Evolutionary conservation across 495 filamentous ascomycete genomes (phyloP), one percentile per base, ranked within the genome.

Genomic region (Cercophora newfieldiana): DNA sequence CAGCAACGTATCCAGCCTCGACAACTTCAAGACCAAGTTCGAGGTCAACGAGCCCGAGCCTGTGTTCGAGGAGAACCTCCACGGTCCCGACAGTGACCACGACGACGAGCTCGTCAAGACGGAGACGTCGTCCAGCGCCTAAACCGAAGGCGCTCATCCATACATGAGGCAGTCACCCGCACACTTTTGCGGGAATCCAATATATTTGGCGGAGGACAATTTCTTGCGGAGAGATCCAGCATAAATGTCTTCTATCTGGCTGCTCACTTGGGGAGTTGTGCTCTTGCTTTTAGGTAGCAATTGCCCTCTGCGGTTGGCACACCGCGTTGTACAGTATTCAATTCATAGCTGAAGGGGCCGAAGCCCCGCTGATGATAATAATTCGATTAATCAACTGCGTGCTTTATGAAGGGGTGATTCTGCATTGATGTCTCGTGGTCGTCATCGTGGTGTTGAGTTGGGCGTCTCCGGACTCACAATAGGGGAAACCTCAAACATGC

Each of bases 1-100:
- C 79, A 94, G 89, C 80, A 85, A 86, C 62, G 82, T 89, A 66
- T 86, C 84, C 19, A 77, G 80, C 67, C 76, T 88, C 53, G 83
- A 86, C 48, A 83, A 88, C 69, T 89, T 96, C 77, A 90, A 90
- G 81, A 93, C 91, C 75, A 97, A 97, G 77, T 97, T 96, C 72
- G 93, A 97, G 76, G 80, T 86, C n/a, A 74, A 88, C 73, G 93
- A 96, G 66, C 81, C 83, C 14, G 93, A 96, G 72, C 93, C 93
- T 62, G 90, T 93, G 64, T 97, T 96, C 69, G 91, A 97, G 75
- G 93, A 97, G 80, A 85, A 86, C 59, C 60, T 93, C 54, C 90
- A 94, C 72, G 89, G 87, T 14, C 83, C 44, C 53, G 84, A 86
- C 62, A 78, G 80, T 14, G 59, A 61, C 33, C 44, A 61, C 14